Conservation (phyloP, 2,329 filamentous ascomycete genomes). For the Harringtonia aguacate region DNA sequence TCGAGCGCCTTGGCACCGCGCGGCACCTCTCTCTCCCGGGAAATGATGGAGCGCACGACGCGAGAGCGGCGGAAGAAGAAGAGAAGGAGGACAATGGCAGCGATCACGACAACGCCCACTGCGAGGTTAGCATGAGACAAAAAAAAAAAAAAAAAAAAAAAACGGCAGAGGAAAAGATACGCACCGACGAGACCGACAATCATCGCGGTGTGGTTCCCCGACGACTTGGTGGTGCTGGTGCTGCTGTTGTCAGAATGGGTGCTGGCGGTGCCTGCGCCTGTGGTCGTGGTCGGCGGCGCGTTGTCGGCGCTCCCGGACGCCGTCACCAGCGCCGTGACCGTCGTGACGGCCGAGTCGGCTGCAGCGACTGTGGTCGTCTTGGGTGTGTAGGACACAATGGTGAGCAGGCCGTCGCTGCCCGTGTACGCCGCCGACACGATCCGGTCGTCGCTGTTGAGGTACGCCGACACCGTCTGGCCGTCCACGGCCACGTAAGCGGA, state of each 20-base stretch:
- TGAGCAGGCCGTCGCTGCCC: not conserved
- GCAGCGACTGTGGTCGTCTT: not conserved
- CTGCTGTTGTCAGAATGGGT: not conserved
- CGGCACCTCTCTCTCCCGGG: not conserved
- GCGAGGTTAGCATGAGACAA: not conserved
- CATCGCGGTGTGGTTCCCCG: not conserved
- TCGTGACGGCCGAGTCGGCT: not conserved
- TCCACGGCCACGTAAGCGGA: slow-evolving; percentile 1
- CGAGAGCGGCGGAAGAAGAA: slow-evolving; percentile 6
- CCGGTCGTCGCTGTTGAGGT: slow-evolving; percentile 3
- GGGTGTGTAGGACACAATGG: slow-evolving; percentile 1
- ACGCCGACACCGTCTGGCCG: slow-evolving; percentile 6
- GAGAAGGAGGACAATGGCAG: not conserved
- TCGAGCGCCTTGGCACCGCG: not conserved
- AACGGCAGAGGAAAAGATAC: not conserved
- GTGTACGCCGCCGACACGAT: slow-evolving; percentile 2
- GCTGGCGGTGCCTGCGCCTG: not conserved
- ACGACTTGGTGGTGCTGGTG: not conserved
- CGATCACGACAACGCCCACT: not conserved
- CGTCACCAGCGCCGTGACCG: no score
- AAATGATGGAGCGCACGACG: not conserved
- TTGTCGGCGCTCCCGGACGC: no score
- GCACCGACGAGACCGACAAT: slow-evolving; percentile 5
- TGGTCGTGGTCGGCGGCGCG: no score
- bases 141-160: not conserved